Percentiles rank a stretch among this genome's conserved stretches.
These are phyloP conservation scores for Danielia oregonensis DNA, from an alignment of 805 yeast species.

Conservation along the genomic window DNA sequence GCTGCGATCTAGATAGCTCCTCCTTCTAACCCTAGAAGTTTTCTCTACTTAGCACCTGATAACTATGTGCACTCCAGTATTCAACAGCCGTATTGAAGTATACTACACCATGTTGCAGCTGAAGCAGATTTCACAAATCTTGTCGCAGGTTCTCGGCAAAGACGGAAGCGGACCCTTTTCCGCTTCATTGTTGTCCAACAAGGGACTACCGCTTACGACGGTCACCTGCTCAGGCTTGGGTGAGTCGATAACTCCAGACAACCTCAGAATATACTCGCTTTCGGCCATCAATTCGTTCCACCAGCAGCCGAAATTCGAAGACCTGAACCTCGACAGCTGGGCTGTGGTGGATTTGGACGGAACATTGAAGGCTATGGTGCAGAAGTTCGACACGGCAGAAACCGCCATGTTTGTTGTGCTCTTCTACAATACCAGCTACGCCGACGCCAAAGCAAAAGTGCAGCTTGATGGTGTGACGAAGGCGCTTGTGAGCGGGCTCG, in stretches of 20 bases:
- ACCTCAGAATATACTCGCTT: conserved; percentile 31
- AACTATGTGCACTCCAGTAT: too few species aligned
- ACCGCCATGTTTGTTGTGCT: conserved; percentile 26
- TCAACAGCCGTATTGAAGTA: too few species aligned
- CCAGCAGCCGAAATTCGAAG: conserved; percentile 13
- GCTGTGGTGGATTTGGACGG: conserved; percentile 27
- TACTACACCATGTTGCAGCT: conserved; percentile 45
- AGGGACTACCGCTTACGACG: conserved; percentile 39
- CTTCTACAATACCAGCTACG: conserved; percentile 26
- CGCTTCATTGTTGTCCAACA: conserved; percentile 31
- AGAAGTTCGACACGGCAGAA: conserved; percentile 15
- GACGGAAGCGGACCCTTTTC: conserved; percentile 21
- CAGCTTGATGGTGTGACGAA: conserved; percentile 28
- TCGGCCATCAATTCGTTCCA: conserved; percentile 29
- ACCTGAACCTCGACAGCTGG: conserved; percentile 22
- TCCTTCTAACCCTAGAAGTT: too few species aligned
- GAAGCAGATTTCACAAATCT: conserved; percentile 32
- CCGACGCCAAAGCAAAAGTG: conserved; percentile 33
- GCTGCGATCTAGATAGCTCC: too few species aligned
- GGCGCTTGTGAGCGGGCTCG: conserved; percentile 31
- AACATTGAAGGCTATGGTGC: conserved; percentile 25
- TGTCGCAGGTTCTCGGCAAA: conserved; percentile 30
- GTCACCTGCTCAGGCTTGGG: conserved; percentile 22
- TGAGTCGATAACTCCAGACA: conserved; percentile 21
- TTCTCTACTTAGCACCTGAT: too few species aligned